Base-by-base conservation (phyloP, 2,329 filamentous ascomycete genomes). In the Apiospora pterosperma region DNA sequence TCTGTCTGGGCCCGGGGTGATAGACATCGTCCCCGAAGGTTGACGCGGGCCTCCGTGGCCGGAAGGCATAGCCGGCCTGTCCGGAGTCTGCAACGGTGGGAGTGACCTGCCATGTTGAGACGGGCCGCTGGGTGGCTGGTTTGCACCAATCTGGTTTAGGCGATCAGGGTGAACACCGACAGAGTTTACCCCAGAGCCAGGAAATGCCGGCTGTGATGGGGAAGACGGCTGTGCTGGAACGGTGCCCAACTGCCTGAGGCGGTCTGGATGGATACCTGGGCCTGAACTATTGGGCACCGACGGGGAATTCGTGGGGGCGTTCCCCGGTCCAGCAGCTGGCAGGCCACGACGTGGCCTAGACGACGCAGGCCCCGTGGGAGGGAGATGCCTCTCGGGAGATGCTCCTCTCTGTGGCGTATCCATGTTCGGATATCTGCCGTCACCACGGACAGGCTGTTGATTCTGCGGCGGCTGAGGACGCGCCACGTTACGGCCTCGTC, bases 281-380 rank as follows among this genome's bases (percentile, higher is more conserved):
- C 65, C 67, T 19, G 73, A 66, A 36, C 75, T 66, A 21, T 55
- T 69, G 16, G 66, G 60, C 25, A 69, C 39, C 23, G 68, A 59
- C 61, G 71, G 68, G 31, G 70, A 75, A 38, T 69, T 75, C n/a
- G 74, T 67, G 34, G 67, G 63, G 7, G 61, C 62, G 28, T 62
- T 68, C 36, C 67, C 61, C 16, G 68, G 69, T 41, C 39, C 61
- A 41, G 72, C 73, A 36, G 71, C 69, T 31, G 67, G 66, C 34
- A 78, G 80, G n/a, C 76, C 76, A 41, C 82, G 80, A 48, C 83
- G 79, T 59, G 78, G 73, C 64, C 84, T 79, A 48, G 79, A 80
- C 36, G 83, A 84, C 1, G 84, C 80, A 25, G 84, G 84, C 0
- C 84, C 84, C 4, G 84, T 85, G 23, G 84, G 84, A 23, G 82